These are phyloP conservation scores for Plasmopara viticola DNA, from an alignment of 352 stramenopile genomes.

Conservation along the genomic window DNA sequence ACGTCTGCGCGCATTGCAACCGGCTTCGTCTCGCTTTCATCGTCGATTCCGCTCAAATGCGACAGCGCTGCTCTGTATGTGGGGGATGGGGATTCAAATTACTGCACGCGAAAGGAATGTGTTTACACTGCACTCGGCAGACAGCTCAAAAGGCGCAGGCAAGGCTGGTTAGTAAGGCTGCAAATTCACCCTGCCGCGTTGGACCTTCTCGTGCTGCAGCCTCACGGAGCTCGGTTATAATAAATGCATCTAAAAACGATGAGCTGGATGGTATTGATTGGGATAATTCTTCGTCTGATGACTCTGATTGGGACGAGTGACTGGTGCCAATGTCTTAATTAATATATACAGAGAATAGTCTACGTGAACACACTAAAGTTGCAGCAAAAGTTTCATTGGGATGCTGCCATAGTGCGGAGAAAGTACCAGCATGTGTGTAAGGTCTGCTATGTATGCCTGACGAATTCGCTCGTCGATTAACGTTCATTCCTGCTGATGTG, in stretches of 20 bases:
- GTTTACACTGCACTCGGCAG: conserved; percentile 43
- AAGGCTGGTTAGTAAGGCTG: conserved; percentile 1
- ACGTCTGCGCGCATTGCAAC: conserved; percentile 62
- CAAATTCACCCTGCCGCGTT: conserved; percentile 9
- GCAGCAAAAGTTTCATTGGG: no score
- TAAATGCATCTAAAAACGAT: conserved; percentile 8
- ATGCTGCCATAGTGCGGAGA: no score
- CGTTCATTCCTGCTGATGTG: no score
- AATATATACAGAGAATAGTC: no score
- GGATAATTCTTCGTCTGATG: conserved; percentile 39
- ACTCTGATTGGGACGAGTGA: conserved; percentile 50
- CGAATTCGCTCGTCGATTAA: no score
- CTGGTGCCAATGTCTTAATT: not conserved
- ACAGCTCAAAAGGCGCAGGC: conserved; percentile 15
- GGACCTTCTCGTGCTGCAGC: conserved; percentile 1
- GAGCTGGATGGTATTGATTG: conserved; percentile 29
- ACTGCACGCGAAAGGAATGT: conserved; percentile 40
- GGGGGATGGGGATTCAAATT: conserved; percentile 53
- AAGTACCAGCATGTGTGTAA: no score
- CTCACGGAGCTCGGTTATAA: not conserved
- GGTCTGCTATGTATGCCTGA: no score
- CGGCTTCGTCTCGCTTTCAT: conserved; percentile 63
- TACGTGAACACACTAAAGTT: no score
- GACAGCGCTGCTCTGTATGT: conserved; percentile 42
- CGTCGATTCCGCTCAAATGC: conserved; percentile 56